Evolutionary conservation across 1,139 yeast genomes (phyloP), one percentile per base, ranked within the genome.

Genomic region (Pichia norvegensis): DNA sequence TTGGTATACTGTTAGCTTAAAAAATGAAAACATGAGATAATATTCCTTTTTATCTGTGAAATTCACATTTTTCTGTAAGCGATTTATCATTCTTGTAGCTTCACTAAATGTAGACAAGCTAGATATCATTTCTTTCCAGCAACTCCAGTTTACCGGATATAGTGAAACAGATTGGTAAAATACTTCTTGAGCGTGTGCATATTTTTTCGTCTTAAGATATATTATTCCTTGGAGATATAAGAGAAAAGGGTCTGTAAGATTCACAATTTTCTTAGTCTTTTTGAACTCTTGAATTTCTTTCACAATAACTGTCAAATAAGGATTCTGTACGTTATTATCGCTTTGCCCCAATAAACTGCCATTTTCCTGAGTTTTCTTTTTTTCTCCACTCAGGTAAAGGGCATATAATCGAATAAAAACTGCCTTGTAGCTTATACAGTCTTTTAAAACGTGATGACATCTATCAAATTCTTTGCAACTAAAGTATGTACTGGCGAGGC

Each of bases 131-230:
- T 92, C 97, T 51, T 76, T 74, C 97, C 97, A 94, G 49, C 95
- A 85, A 46, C 92, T 78, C 97, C 97, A 92, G 58, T 92, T 92
- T 62, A 74, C 85, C 0, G 97, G 95, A 55, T 82, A 87, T 25
- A 73, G 43, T 19, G 69, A 62, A 17, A 84, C 62, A 1, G 96
- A 83, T 43, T 70, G 69, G 40, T 79, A 67, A 38, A 88, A 70
- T 42, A 69, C 68, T 23, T 71, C 67, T 48, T 81, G 79, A 0
- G 97, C 96, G 39, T 69, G 65, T 3, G 67, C 57, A 25, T 67
- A 67, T 52, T 83, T 79, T 49, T 81, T 80, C 57, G 82, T 82
- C 52, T 77, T 79, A 47, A 78, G 69, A 50, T 81, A 72, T 2
- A 85, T 70, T 5, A 85, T 62, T 1, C 95, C 94, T 46, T 73